phyloP scores from a whole-genome alignment of 208 protist species.

The Leishmania tarentolae region DNA sequence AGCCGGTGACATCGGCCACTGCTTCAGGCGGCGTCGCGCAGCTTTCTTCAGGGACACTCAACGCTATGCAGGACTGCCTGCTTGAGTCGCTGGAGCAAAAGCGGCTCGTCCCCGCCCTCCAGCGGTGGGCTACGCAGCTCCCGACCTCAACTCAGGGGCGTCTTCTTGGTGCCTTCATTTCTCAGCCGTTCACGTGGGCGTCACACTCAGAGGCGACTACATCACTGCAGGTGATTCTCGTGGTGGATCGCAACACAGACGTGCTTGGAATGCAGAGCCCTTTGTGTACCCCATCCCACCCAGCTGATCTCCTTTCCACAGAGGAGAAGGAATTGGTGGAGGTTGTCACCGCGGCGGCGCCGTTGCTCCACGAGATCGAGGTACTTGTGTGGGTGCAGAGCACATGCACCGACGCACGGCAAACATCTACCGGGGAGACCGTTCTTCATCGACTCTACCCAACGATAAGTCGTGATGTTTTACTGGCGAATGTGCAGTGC shows the following conservation, averaged over 20 bases:
- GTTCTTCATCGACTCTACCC: conserved; percentile 26
- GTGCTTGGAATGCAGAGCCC: conserved; percentile 59
- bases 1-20: not conserved
- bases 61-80: conserved; percentile 31
- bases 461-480: not conserved
- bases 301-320: conserved; percentile 48
- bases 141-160: conserved; percentile 38
- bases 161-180: conserved; percentile 53
- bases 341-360: conserved; percentile 53
- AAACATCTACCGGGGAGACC: not conserved
- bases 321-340: conserved; percentile 78
- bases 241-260: conserved; percentile 43
- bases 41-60: too few relatives aligned
- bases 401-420: not conserved
- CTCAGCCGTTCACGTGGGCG: conserved; percentile 33
- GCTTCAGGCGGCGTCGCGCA: not conserved
- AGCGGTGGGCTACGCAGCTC: conserved; percentile 57
- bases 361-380: conserved; percentile 48
- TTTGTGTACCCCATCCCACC: conserved; percentile 63
- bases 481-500: conserved; percentile 3
- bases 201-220: not conserved
- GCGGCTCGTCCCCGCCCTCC: conserved; percentile 53
- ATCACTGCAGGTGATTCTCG: conserved; percentile 50
- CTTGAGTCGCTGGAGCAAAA: conserved; percentile 82
- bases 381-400: conserved; percentile 44